Evolutionary conservation across 768 basidiomycete species (phyloP), one percentile per base, ranked within the genome.

Genomic region (Podaxis sp.): DNA sequence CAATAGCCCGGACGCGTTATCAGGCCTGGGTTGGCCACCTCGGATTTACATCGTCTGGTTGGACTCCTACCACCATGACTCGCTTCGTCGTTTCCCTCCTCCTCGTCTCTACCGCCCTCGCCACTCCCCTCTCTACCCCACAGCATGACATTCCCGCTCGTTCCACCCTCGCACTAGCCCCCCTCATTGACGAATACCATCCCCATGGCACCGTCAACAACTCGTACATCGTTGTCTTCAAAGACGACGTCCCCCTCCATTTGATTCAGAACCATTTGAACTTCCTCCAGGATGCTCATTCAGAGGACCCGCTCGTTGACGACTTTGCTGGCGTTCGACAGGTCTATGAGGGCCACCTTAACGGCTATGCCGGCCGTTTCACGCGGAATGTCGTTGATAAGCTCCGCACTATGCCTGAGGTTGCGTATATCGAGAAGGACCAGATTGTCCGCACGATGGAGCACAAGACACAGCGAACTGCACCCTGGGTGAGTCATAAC

Each of bases 181-280:
- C 90, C 33, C 75, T 92, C 56, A 66, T 82, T 59, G 82, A 78
- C 40, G 77, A 77, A 41, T 77, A 85, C 65, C 87, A 90, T 70
- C 83, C 86, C 58, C 87, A 91, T 75, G 87, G 88, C 56, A 79
- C 84, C 61, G 78, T 96, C 73, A 88, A 90, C 78, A 90, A 96
- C 81, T 91, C 93, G n/a, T 99, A 98, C 79, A 94, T 99, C 66
- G 86, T 99, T 73, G 83, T 95, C 72, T 81, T 99, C 66, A 94
- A 93, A 82, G 82, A 87, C 63, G 87, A 85, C 61, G 66, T 89
- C 12, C 79, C 86, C 4, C 69, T 80, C 8, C 74, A 79, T 17
- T 76, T 88, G 44, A 79, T 89, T 73, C 76, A 85, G 69, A 90
- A 88, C 75, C 95, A 96, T 73, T 76, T 95, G 75, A 88, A 89